Conservation (phyloP, 257 asterid species). For the Scutellaria barbata region DNA sequence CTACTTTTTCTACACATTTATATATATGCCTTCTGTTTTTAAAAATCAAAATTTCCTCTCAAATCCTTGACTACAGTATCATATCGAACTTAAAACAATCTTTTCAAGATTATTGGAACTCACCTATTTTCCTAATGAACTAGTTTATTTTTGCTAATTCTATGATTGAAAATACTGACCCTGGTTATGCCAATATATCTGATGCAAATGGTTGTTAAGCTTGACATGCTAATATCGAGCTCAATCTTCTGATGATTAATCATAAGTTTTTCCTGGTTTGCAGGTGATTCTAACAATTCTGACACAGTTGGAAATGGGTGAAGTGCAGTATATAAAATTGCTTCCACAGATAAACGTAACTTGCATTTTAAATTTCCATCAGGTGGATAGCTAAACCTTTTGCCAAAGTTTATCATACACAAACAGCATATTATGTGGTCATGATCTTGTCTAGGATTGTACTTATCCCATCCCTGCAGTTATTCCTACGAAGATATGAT, state of each 20-base stretch:
- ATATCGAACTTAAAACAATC: conserved; percentile 12
- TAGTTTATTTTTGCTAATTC: conserved; percentile 5
- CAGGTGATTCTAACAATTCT: conserved; percentile 88
- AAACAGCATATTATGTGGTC: not conserved
- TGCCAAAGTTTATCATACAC: not conserved
- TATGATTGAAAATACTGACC: conserved; percentile 23
- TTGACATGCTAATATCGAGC: not conserved
- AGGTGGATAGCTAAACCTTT: conserved; percentile 53
- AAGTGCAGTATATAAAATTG: conserved; percentile 67
- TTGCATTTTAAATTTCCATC: conserved; percentile 86
- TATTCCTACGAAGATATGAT: not conserved
- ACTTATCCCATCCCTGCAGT: conserved; percentile 12
- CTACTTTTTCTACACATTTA: conserved; percentile 34
- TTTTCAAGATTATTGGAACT: conserved; percentile 2
- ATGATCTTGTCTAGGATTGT: conserved; percentile 4
- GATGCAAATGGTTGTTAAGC: conserved; percentile 18
- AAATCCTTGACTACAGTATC: not conserved
- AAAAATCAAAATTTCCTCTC: conserved; percentile 26
- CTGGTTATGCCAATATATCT: conserved; percentile 12
- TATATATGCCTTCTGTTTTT: conserved; percentile 23
- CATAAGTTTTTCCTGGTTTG: conserved; percentile 40
- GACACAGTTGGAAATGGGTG: conserved; percentile 97
- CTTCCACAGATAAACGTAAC: conserved; percentile 86
- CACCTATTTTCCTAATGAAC: conserved; percentile 1
- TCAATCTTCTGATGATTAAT: conserved; percentile 31